Evolutionary conservation across 2,329 filamentous ascomycete genomes (phyloP).

Genomic region (Cladophialophora exuberans): DNA sequence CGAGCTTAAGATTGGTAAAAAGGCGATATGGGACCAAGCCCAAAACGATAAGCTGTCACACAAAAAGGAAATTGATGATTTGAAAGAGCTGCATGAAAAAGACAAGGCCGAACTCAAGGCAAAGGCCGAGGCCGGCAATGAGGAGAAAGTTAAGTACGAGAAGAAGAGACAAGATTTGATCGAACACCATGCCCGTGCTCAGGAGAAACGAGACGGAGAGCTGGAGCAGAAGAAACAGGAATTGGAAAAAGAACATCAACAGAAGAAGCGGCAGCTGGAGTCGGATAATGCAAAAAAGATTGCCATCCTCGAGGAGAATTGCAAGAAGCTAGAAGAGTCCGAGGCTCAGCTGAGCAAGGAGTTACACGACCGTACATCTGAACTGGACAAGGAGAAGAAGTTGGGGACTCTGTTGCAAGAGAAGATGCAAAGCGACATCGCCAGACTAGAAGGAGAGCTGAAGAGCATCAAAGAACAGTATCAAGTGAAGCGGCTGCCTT

Average conservation of each 20-base stretch:
- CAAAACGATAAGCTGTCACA: neutral
- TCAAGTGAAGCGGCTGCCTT: neutral
- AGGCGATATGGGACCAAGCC: neutral
- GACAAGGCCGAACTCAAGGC: neutral
- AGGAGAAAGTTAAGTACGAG: constrained; percentile 5
- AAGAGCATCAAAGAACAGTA: constrained; percentile 3
- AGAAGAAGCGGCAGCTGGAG: neutral
- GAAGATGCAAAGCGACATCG: neutral
- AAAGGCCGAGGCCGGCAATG: neutral
- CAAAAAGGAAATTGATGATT: neutral
- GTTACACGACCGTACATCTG: neutral
- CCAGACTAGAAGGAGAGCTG: neutral
- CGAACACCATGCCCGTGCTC: neutral
- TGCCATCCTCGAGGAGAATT: neutral
- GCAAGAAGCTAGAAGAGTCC: neutral
- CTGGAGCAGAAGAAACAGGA: constrained; percentile 1
- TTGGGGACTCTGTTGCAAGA: neutral
- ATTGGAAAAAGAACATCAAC: constrained; percentile 4
- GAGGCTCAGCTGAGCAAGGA: neutral
- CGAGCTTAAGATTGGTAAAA: neutral
- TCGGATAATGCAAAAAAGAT: constrained; percentile 5
- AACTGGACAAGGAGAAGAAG: neutral
- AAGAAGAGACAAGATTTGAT: neutral
- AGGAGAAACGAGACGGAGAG: neutral
- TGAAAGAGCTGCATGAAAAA: neutral